Percentiles rank a stretch among this genome's conserved stretches.
phyloP scores from a whole-genome alignment of 345 rosid genomes.

The Salix viminalis region DNA sequence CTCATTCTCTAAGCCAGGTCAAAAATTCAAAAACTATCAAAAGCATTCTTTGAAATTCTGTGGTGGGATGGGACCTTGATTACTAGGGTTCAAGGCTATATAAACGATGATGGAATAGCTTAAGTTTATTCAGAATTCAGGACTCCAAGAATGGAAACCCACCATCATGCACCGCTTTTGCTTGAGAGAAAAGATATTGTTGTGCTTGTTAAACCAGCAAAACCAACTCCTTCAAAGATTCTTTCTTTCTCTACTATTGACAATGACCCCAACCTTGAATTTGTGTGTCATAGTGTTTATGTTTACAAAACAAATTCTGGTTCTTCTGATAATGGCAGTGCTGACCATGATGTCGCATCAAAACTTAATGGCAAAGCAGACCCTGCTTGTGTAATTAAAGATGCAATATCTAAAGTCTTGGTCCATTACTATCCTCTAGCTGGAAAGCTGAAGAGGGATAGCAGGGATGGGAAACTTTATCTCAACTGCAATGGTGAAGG shows the following conservation, averaged over 20 bases:
- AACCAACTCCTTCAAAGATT: constrained; percentile 37
- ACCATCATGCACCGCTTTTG: constrained; percentile 9
- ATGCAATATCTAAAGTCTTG: constrained; percentile 51
- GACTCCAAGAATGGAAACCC: constrained; percentile 14
- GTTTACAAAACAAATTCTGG: constrained; percentile 27
- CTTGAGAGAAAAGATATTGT: constrained; percentile 17
- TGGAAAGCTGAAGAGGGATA: constrained; percentile 43
- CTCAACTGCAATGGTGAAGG: constrained; percentile 39
- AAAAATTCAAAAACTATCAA: not conserved
- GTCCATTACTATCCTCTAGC: constrained; percentile 59
- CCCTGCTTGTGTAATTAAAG: constrained; percentile 33
- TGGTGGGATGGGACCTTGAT: not conserved
- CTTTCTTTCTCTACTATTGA: constrained; percentile 55
- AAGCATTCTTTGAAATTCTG: not conserved
- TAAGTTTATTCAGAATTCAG: not conserved
- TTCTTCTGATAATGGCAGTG: not conserved
- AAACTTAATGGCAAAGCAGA: constrained; percentile 14
- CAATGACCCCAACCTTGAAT: constrained; percentile 42
- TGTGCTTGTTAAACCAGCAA: constrained; percentile 41
- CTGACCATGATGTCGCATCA: not conserved
- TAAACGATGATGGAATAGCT: not conserved
- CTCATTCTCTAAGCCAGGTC: not conserved
- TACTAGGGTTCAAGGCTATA: not conserved
- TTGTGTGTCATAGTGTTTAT: constrained; percentile 43
- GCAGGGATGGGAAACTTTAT: constrained; percentile 30